These are phyloP conservation scores for Boletellus deceptivus DNA, from an alignment of 1,284 basidiomycete species.

Conservation along the genomic window DNA sequence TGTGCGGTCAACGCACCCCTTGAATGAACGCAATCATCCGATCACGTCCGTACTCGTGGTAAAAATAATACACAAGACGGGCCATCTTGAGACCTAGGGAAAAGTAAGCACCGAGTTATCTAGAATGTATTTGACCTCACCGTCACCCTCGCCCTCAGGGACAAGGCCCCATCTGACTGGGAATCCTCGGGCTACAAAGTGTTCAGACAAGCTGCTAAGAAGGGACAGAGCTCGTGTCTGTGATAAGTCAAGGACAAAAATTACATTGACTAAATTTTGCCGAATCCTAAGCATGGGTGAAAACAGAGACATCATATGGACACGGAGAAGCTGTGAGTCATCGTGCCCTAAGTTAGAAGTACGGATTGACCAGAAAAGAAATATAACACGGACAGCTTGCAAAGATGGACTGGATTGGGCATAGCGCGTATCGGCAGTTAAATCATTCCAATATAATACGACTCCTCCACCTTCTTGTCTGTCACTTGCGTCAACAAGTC, in stretches of 20 bases:
- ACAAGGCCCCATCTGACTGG: constrained; percentile 85
- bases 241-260: constrained; percentile 79
- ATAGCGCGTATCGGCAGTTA: constrained; percentile 80
- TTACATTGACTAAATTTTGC: constrained; percentile 78
- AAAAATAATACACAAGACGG: constrained; percentile 65
- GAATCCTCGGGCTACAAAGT: constrained; percentile 68
- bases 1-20: constrained; percentile 40
- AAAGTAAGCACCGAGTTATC: constrained; percentile 8
- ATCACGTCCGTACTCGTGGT: constrained; percentile 61
- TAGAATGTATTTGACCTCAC: constrained; percentile 34
- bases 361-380: not conserved
- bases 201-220: constrained; percentile 59
- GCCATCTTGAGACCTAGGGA: constrained; percentile 66
- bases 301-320: constrained; percentile 78
- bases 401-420: constrained; percentile 45
- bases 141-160: constrained; percentile 62
- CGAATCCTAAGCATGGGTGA: constrained; percentile 61
- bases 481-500: constrained; percentile 86
- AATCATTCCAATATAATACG: constrained; percentile 87
- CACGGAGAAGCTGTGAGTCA: constrained; percentile 57
- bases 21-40: constrained; percentile 61
- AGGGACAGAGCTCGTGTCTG: constrained; percentile 58
- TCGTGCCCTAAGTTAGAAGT: constrained; percentile 6
- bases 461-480: constrained; percentile 73
- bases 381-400: constrained; percentile 10